A percentile compares a stretch with the other conserved stretches of the same genome.
Evolutionary conservation across 1,284 basidiomycete species (phyloP).

Genomic region (Puccinia polysora): DNA sequence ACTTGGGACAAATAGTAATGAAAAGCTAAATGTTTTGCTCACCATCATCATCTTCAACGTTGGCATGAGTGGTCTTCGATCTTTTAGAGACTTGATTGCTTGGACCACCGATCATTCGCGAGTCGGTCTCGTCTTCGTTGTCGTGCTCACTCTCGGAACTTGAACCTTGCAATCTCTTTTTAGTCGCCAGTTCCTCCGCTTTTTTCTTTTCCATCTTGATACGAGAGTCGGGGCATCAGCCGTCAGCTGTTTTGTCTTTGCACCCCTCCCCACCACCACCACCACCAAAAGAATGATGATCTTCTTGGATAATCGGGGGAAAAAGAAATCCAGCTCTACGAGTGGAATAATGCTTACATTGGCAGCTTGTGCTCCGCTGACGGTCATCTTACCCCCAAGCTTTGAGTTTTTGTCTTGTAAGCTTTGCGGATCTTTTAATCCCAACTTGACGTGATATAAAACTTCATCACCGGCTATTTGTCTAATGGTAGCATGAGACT

Average conservation of each 20-base stretch:
- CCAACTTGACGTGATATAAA: constrained; percentile 42
- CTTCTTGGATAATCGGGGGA: no score
- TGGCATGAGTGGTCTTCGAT: constrained; percentile 20
- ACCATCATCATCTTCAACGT: constrained; percentile 34
- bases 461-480: constrained; percentile 41
- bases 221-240: no score
- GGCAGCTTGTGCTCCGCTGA: constrained; percentile 40
- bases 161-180: constrained; percentile 32
- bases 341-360: background rate
- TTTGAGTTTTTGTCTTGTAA: constrained; percentile 29
- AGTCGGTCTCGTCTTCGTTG: constrained; percentile 24
- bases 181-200: constrained; percentile 32
- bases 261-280: no score
- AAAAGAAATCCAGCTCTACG: no score
- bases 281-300: no score
- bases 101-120: background rate
- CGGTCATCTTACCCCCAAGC: constrained; percentile 23
- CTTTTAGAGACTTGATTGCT: constrained; percentile 17
- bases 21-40: background rate
- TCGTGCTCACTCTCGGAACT: constrained; percentile 25
- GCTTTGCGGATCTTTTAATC: constrained; percentile 41
- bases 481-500: constrained; percentile 33
- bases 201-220: constrained; percentile 42
- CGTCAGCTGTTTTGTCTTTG: no score
- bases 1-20: no score